These are phyloP conservation scores for Wallacemonas sp. DNA, from an alignment of 208 protist genomes.

Conservation along the genomic window DNA sequence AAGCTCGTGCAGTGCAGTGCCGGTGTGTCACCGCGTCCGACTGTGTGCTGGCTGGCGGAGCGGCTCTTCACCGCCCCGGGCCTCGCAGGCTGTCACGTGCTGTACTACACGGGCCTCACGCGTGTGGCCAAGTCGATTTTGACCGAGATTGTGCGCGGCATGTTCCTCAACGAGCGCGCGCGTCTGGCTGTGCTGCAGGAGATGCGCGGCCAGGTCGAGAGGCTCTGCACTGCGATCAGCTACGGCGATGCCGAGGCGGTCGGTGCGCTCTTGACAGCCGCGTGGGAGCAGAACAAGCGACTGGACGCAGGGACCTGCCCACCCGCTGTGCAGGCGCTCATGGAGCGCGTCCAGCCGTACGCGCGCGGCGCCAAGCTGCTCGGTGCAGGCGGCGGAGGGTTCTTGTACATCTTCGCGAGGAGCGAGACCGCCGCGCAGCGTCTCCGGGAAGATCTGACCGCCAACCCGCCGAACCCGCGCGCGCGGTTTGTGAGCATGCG, in stretches of 20 bases:
- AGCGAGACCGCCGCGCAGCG: conserved; percentile 31
- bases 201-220: conserved; percentile 39
- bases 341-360: conserved; percentile 40
- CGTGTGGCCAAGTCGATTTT: conserved; percentile 50
- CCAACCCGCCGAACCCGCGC: conserved; percentile 38
- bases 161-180: conserved; percentile 41
- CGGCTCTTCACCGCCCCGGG: conserved; percentile 39
- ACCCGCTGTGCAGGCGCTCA: conserved; percentile 35
- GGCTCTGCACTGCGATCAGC: conserved; percentile 51
- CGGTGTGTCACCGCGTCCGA: conserved; percentile 32
- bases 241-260: conserved; percentile 36
- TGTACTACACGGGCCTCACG: conserved; percentile 71
- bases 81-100: conserved; percentile 39
- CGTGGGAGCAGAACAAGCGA: conserved; percentile 56
- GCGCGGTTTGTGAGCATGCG: conserved; percentile 61
- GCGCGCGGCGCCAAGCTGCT: conserved; percentile 49
- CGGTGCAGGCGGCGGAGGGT: conserved; percentile 72
- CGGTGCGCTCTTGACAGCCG: conserved; percentile 34
- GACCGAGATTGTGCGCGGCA: conserved; percentile 39
- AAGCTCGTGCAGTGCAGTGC: conserved; percentile 47
- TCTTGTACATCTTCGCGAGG: conserved; percentile 67
- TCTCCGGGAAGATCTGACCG: conserved; percentile 40
- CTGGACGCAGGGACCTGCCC: conserved; percentile 47
- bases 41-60: conserved; percentile 46
- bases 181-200: conserved; percentile 34